Base-by-base conservation (phyloP, 2,329 filamentous ascomycete species). In the Xylogone sp. region DNA sequence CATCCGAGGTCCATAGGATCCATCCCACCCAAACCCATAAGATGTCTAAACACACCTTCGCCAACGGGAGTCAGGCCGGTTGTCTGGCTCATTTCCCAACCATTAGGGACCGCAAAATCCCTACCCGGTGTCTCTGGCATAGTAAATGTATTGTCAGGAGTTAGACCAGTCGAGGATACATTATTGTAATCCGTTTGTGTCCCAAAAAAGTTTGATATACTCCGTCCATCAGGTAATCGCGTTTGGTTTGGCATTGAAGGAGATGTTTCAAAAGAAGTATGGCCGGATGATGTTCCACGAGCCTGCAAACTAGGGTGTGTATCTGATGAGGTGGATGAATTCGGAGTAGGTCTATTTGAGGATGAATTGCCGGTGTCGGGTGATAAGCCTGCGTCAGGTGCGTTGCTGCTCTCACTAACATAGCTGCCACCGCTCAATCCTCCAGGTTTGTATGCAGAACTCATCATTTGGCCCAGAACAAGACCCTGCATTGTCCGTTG, bases 21-120 rank as follows among this genome's bases (percentile, higher is more conserved):
- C 74, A 85, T 81, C 0, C 79, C 72, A 7, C 76, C 77, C 69
- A 83, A 76, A 50, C 75, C 77, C 75, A 83, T 80, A 51, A 84
- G 67, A 8, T 78, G 75, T 52, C 78, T 71, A 45, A 84, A 65
- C 43, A 84, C 74, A 0, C 80, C 79, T 46, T 84, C 80, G 0
- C 78, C 75, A 13, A 81, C 75, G 4, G 78, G 78, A 19, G 77
- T 77, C 69, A 82, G 77, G 8, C 72, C 75, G 18, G 71, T 65
- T 48, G 19, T 68, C 68, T 42, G 75, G 60, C 45, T 55, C 51
- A 27, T 67, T 60, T 78, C 80, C 64, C 63, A 66, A 1, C 69
- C 71, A 39, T 64, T 65, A 2, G 74, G 59, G 50, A 79, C 69
- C 12, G 68, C 66, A 50, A 75, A 82, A 2, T 64, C 65, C 31